A percentile compares a stretch with the other conserved stretches of the same genome.
Evolutionary conservation across 2,329 filamentous ascomycete species (phyloP).

Genomic region (Apiospora aurea): DNA sequence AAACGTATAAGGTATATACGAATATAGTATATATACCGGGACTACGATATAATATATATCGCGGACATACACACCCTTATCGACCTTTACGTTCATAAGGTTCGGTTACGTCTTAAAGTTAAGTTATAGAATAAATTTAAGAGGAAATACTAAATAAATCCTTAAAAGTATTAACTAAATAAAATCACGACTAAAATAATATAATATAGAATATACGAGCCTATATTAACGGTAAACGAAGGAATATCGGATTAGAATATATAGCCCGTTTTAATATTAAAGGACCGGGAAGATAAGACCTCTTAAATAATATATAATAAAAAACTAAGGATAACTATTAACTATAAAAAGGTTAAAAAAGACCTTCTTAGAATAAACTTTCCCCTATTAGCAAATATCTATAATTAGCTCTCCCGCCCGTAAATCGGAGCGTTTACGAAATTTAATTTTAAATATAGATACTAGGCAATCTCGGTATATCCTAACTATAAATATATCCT

Average conservation of each 20-base stretch:
- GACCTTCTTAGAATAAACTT: neutral
- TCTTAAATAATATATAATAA: neutral
- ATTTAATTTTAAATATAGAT: conserved; percentile 22
- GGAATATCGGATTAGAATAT: neutral
- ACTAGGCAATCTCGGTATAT: conserved; percentile 11
- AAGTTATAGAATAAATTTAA: neutral
- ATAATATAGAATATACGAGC: neutral
- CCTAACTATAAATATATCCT: neutral
- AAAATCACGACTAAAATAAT: neutral
- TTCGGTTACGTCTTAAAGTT: neutral
- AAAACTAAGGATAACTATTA: neutral
- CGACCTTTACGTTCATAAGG: neutral
- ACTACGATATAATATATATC: neutral
- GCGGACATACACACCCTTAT: neutral
- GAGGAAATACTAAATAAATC: neutral
- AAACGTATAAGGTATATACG: neutral
- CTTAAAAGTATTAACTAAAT: neutral
- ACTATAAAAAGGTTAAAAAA: conserved; percentile 19
- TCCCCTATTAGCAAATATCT: neutral
- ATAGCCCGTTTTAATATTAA: neutral
- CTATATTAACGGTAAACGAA: neutral
- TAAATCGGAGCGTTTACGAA: neutral
- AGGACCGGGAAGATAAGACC: neutral
- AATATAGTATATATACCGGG: neutral
- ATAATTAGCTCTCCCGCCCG: neutral